These are phyloP conservation scores for Drechslerella dactyloides DNA, from an alignment of 2,329 filamentous ascomycete genomes.

Conservation along the genomic window DNA sequence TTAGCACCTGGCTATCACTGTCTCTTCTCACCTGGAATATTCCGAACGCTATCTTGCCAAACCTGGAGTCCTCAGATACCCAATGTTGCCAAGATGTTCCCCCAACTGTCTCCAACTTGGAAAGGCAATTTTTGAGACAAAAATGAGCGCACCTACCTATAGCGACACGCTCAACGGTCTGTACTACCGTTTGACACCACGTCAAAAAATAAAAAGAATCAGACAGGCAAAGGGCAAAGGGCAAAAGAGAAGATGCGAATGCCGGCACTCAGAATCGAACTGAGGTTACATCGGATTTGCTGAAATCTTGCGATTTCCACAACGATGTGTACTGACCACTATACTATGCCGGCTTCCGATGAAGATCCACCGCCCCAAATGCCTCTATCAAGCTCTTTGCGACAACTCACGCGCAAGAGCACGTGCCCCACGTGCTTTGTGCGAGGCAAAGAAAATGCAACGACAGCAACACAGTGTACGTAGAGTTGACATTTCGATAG, in stretches of 20 bases:
- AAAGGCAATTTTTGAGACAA: not conserved
- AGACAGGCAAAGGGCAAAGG: conserved; percentile 7
- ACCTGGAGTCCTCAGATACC: no score
- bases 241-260: conserved; percentile 1
- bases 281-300: conserved; percentile 36
- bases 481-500: no score
- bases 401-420: not conserved
- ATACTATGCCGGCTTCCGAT: conserved; percentile 44
- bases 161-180: not conserved
- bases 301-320: conserved; percentile 34
- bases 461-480: no score
- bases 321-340: conserved; percentile 49
- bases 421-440: no score
- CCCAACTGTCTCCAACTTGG: not conserved
- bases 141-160: not conserved
- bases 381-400: not conserved
- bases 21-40: no score
- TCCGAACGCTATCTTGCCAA: no score
- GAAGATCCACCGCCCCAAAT: not conserved
- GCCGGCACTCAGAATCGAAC: conserved; percentile 49
- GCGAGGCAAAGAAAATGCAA: no score
- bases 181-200: not conserved
- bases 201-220: conserved; percentile 2
- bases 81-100: no score
- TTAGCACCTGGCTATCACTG: no score